Base-by-base conservation (phyloP, 495 filamentous ascomycete genomes). In the Neohortaea acidophila region DNA sequence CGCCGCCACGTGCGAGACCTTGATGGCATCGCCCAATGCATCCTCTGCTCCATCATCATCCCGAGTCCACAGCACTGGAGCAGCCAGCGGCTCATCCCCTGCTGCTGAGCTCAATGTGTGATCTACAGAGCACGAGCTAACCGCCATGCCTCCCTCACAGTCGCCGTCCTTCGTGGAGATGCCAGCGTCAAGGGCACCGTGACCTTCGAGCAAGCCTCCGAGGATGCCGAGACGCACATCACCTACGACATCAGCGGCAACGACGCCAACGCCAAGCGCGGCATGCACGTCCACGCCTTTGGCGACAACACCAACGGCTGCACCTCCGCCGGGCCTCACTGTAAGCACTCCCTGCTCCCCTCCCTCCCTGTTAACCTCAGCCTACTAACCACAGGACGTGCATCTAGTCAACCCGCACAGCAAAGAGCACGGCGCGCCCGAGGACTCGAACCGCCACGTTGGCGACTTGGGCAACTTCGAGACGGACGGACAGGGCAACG, bases 241-340 rank as follows among this genome's bases (percentile, higher is more conserved):
- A 70, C 78, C 51, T 96, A 81, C 74, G 73, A 96, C 64, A 87
- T 96, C 65, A 72, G 72, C 48, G 85, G 86, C 69, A 64, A 92
- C 65, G 86, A 94, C 57, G 56, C 86, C 65, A 94, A 91, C 53
- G 87, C 89, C 54, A 73, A 87, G 77, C 84, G 91, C 67, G 89
- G 79, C 62, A 79, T 94, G 70, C 91, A 96, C 70, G 77, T 96
- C 56, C 89, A 96, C 69, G 80, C 89, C 65, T 97, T 93, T 56
- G 89, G 91, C 61, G 89, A 94, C 74, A 96, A 94, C 72, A 94
- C 91, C 69, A 97, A 96, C 65, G 89, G 91, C 61, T 97, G 89
- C 77, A 96, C 89, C 41, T 86, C 79, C 43, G 89, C 89, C 36
- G 89, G 89, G 29, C 85, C 89, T 52, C 89, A 97, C 65, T 96